These are phyloP conservation scores for Xanthoparmelia taractica DNA, from an alignment of 495 filamentous ascomycete genomes.

Conservation along the genomic window DNA sequence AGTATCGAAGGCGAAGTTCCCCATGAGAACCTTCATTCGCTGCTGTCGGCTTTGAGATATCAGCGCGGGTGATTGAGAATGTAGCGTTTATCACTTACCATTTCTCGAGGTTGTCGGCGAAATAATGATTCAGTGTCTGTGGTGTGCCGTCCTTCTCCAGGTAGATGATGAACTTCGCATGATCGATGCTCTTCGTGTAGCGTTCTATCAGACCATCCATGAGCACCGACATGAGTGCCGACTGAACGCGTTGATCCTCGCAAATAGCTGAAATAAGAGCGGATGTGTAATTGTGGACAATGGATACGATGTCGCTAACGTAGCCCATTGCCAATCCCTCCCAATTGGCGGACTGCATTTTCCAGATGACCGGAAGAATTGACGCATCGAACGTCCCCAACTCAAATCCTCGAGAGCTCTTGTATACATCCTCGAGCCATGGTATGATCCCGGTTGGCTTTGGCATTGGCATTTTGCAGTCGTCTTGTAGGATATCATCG, in stretches of 20 bases:
- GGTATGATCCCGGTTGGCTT: constrained; percentile 22
- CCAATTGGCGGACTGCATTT: constrained; percentile 51
- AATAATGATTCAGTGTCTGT: constrained; percentile 31
- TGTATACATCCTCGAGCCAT: constrained; percentile 32
- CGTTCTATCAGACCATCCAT: constrained; percentile 36
- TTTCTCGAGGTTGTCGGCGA: no score
- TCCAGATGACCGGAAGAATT: constrained; percentile 41
- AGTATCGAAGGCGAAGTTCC: not conserved
- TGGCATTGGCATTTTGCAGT: constrained; percentile 6
- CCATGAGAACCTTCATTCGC: constrained; percentile 25
- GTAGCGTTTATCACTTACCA: not conserved
- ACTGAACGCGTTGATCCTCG: constrained; percentile 33
- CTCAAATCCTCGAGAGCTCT: constrained; percentile 33
- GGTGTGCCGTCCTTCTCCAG: constrained; percentile 41
- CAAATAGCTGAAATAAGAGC: constrained; percentile 34
- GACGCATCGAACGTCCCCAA: constrained; percentile 35
- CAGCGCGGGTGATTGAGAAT: not conserved
- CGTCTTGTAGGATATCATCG: constrained; percentile 26
- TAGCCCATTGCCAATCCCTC: constrained; percentile 38
- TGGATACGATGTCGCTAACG: constrained; percentile 39
- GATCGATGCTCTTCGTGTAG: constrained; percentile 38
- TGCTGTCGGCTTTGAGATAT: constrained; percentile 18
- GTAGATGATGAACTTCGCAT: constrained; percentile 40
- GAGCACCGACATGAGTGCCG: constrained; percentile 35
- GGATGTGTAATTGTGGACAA: constrained; percentile 43